phyloP scores from a whole-genome alignment of 805 yeast genomes.

The Metschnikowia similis region DNA sequence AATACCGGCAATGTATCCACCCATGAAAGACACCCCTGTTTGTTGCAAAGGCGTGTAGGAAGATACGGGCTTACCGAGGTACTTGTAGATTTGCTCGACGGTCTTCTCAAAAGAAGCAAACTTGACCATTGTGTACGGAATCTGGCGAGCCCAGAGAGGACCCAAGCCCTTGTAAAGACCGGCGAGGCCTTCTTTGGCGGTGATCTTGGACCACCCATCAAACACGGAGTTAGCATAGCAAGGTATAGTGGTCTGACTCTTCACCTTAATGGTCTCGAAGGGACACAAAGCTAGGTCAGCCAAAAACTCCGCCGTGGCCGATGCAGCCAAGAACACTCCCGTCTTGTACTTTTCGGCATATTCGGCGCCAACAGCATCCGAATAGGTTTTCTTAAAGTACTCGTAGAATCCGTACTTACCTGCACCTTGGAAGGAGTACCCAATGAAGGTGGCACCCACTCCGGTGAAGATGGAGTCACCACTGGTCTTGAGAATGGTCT shows the following conservation, averaged over 20 bases:
- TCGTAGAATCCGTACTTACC: slow-evolving; percentile 97
- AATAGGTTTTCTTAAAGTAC: slow-evolving; percentile 76
- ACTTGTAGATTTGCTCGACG: slow-evolving; percentile 72
- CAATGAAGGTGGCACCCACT: slow-evolving; percentile 85
- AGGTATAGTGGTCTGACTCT: slow-evolving; percentile 89
- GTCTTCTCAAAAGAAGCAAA: slow-evolving; percentile 92
- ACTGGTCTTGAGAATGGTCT: slow-evolving; percentile 62
- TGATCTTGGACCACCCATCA: slow-evolving; percentile 65
- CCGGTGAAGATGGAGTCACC: slow-evolving; percentile 87
- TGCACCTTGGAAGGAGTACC: slow-evolving; percentile 94
- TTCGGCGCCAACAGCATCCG: slow-evolving; percentile 62
- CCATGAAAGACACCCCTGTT: slow-evolving; percentile 90
- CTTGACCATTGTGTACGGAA: slow-evolving; percentile 98
- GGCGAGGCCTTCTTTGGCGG: slow-evolving; percentile 62
- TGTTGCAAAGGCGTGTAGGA: slow-evolving; percentile 73
- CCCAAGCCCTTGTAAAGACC: slow-evolving; percentile 84
- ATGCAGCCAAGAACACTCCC: slow-evolving; percentile 71
- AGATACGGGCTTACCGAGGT: slow-evolving; percentile 66
- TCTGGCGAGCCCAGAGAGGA: slow-evolving; percentile 94
- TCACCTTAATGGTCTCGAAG: slow-evolving; percentile 90
- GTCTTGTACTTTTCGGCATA: slow-evolving; percentile 63
- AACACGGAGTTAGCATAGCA: slow-evolving; percentile 64
- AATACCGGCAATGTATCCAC: slow-evolving; percentile 97
- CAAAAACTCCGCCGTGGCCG: slow-evolving; percentile 90
- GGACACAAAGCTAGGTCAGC: slow-evolving; percentile 93